These are phyloP conservation scores for Limnanthes douglasii DNA, from an alignment of 345 rosid species.

Conservation along the genomic window DNA sequence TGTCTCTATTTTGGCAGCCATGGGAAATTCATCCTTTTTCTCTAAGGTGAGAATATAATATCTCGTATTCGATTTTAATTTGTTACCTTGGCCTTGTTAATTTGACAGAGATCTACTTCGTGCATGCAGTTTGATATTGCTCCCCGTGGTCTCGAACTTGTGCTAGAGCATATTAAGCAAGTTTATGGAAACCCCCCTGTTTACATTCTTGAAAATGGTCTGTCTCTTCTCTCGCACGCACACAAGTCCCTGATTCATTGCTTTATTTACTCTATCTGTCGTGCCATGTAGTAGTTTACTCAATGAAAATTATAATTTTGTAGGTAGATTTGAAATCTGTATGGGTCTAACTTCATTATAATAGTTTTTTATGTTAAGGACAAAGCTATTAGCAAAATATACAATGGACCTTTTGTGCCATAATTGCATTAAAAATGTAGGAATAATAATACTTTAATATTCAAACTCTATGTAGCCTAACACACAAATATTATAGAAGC, in stretches of 20 bases:
- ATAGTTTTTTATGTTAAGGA: too few species aligned
- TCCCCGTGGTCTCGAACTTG: conserved; percentile 9
- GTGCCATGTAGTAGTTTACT: conserved; percentile 1
- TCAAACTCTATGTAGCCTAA: too few species aligned
- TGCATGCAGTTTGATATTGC: conserved; percentile 16
- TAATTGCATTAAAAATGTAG: too few species aligned
- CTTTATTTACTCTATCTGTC: not conserved
- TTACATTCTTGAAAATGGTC: conserved; percentile 18
- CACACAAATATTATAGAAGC: too few species aligned
- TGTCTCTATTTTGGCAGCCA: conserved; percentile 10
- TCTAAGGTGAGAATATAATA: conserved; percentile 4
- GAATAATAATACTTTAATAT: too few species aligned
- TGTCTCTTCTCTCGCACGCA: conserved; percentile 9
- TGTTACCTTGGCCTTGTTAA: not conserved
- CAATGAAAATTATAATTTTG: too few species aligned
- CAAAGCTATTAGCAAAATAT: too few species aligned
- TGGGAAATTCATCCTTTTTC: not conserved
- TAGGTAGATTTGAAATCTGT: too few species aligned
- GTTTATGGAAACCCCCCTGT: conserved; percentile 15
- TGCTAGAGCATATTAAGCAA: conserved; percentile 13
- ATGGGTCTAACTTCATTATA: too few species aligned
- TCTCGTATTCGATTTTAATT: not conserved
- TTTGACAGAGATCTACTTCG: too few species aligned
- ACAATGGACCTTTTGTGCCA: too few species aligned
- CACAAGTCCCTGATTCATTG: too few species aligned